A percentile compares a stretch with the other conserved stretches of the same genome.
These are phyloP conservation scores for Vanderwaltozyma polyspora DNA, from an alignment of 805 yeast species.

Conservation along the genomic window DNA sequence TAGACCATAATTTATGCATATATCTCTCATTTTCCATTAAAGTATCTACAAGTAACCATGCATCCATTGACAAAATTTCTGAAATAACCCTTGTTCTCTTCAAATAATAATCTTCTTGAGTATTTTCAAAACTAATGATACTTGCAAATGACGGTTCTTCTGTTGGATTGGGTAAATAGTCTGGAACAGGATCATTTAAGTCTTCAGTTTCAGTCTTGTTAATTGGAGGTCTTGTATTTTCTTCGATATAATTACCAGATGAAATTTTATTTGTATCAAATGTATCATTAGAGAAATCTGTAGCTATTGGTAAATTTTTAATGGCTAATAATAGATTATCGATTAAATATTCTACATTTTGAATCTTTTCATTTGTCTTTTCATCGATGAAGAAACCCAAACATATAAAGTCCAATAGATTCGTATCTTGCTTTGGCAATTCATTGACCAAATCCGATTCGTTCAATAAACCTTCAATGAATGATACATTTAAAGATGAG, in stretches of 20 bases:
- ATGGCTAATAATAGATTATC: conserved; percentile 14
- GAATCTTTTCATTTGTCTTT: conserved; percentile 5
- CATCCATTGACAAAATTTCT: conserved; percentile 80
- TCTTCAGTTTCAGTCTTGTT: not conserved
- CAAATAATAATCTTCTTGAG: too few relatives aligned
- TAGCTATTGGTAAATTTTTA: conserved; percentile 4
- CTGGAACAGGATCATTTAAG: not conserved
- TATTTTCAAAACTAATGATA: too few relatives aligned
- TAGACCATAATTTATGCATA: conserved; percentile 62
- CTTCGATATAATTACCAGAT: not conserved
- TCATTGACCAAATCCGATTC: conserved; percentile 1
- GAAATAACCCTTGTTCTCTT: conserved; percentile 32
- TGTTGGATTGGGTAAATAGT: too few relatives aligned
- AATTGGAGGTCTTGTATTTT: not conserved
- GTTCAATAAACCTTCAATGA: not conserved
- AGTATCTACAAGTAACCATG: conserved; percentile 83
- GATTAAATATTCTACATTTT: conserved; percentile 18
- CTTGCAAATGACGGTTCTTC: too few relatives aligned
- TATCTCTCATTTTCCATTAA: conserved; percentile 59
- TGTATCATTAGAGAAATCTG: not conserved
- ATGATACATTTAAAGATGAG: not conserved
- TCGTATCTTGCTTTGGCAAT: conserved; percentile 1
- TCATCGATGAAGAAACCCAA: conserved; percentile 26
- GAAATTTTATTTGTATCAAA: not conserved
- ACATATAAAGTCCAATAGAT: conserved; percentile 36